A percentile compares a stretch with the other conserved stretches of the same genome.
Conservation (phyloP, 352 stramenopile genomes). For the Globisporangium mamillatum region DNA sequence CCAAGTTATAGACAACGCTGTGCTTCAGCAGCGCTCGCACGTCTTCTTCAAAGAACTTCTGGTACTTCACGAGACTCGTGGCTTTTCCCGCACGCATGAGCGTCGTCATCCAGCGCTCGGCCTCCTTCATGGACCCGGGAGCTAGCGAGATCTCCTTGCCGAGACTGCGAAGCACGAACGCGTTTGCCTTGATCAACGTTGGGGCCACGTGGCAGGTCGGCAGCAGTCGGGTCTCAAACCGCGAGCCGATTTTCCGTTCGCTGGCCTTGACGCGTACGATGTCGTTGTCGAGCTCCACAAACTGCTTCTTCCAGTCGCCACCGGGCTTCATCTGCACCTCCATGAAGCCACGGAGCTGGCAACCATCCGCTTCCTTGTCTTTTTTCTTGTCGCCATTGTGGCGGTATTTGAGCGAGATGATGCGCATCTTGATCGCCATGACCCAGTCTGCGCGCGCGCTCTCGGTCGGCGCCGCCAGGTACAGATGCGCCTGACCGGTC, state of each 20-base stretch:
- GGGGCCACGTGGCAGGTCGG: conserved; percentile 41
- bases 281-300: conserved; percentile 62
- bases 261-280: conserved; percentile 66
- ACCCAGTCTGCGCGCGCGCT: conserved; percentile 59
- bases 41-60: conserved; percentile 55
- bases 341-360: conserved; percentile 54
- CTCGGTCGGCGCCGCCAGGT: conserved; percentile 42
- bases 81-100: conserved; percentile 29
- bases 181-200: conserved; percentile 49
- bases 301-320: conserved; percentile 50
- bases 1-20: conserved; percentile 53
- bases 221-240: conserved; percentile 51
- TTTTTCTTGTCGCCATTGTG: conserved; percentile 28
- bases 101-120: conserved; percentile 44
- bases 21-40: conserved; percentile 35
- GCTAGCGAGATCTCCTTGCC: conserved; percentile 43
- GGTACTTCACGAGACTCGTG: conserved; percentile 29
- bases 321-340: conserved; percentile 50
- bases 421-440: conserved; percentile 55
- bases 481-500: conserved; percentile 50
- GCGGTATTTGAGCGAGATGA: conserved; percentile 66
- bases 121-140: conserved; percentile 31
- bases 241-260: conserved; percentile 48
- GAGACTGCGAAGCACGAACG: conserved; percentile 26
- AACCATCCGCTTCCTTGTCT: conserved; percentile 1